Percentiles rank a stretch among this genome's conserved stretches.
Conservation (phyloP, 768 basidiomycete species). For the Suillus lakei region DNA sequence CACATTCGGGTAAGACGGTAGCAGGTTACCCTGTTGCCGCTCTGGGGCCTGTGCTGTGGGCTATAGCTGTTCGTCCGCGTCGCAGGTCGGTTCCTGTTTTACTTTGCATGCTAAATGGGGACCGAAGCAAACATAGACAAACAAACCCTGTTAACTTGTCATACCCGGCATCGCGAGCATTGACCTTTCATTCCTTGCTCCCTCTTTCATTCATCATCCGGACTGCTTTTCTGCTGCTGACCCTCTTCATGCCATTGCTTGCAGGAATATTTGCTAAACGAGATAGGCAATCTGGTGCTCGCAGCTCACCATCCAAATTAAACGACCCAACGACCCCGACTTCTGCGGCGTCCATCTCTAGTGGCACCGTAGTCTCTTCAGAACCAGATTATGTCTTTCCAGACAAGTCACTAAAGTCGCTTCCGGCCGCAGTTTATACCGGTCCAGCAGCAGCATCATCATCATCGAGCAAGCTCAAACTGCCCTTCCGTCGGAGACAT, state of each 20-base stretch:
- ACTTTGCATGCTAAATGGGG: slow-evolving; percentile 3
- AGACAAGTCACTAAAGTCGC: slow-evolving; percentile 20
- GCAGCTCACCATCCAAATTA: slow-evolving; percentile 4
- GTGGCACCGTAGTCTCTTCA: slow-evolving; percentile 21
- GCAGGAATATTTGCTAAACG: slow-evolving; percentile 34
- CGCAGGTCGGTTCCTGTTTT: background rate
- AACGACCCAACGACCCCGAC: slow-evolving; percentile 9
- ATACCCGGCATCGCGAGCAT: slow-evolving; percentile 4
- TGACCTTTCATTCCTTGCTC: slow-evolving; percentile 20
- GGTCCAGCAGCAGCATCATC: slow-evolving; percentile 21
- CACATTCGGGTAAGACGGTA: background rate
- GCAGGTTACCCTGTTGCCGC: background rate
- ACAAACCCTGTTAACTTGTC: slow-evolving; percentile 1
- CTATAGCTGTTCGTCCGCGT: background rate
- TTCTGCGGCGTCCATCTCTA: slow-evolving; percentile 20
- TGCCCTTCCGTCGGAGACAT: slow-evolving; percentile 48
- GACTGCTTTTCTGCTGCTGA: slow-evolving; percentile 16
- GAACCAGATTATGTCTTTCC: slow-evolving; percentile 40
- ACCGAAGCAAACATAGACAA: background rate
- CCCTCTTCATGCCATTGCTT: slow-evolving; percentile 31
- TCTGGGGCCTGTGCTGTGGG: background rate
- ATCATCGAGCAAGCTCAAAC: slow-evolving; percentile 49
- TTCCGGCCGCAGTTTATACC: slow-evolving; percentile 23
- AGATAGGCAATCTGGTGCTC: slow-evolving; percentile 17
- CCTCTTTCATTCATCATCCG: slow-evolving; percentile 12